A percentile compares a stretch with the other conserved stretches of the same genome.
Evolutionary conservation across 768 basidiomycete genomes (phyloP).

Genomic region (Fomitopsis serialis): DNA sequence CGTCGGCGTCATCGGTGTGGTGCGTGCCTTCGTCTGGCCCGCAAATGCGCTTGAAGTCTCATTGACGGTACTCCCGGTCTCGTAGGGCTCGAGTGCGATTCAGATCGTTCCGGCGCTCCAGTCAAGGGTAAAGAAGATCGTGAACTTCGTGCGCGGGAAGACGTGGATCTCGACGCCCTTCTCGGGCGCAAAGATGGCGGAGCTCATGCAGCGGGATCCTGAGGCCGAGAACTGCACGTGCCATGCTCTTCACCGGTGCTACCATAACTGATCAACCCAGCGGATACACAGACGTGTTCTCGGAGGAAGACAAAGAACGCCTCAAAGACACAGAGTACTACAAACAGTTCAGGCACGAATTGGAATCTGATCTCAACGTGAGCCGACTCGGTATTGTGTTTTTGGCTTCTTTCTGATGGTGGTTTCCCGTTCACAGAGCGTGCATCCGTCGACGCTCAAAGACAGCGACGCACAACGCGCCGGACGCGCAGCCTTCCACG

Average conservation of each 20-base stretch:
- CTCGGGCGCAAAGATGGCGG: slow-evolving; percentile 32
- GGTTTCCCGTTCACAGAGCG: no score
- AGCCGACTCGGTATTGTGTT: slow-evolving; percentile 13
- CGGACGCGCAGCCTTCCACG: slow-evolving; percentile 32
- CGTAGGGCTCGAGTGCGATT: slow-evolving; percentile 56
- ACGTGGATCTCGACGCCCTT: slow-evolving; percentile 53
- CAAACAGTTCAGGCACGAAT: slow-evolving; percentile 38
- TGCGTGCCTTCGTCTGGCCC: slow-evolving; percentile 23
- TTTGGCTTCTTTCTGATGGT: no score
- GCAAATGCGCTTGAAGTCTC: not conserved
- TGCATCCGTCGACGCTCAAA: slow-evolving; percentile 29
- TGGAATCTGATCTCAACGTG: slow-evolving; percentile 50
- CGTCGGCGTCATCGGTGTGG: slow-evolving; percentile 58
- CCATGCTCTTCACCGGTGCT: slow-evolving; percentile 24
- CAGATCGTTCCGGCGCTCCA: slow-evolving; percentile 58
- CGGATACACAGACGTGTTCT: slow-evolving; percentile 36
- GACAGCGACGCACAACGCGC: slow-evolving; percentile 33
- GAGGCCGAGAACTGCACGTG: slow-evolving; percentile 38
- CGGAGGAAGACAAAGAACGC: slow-evolving; percentile 42
- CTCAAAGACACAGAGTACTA: slow-evolving; percentile 47
- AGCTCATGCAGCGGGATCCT: slow-evolving; percentile 32
- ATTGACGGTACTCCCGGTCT: not conserved
- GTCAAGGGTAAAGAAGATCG: slow-evolving; percentile 40
- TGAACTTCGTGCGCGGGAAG: slow-evolving; percentile 54
- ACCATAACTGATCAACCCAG: not conserved